Evolutionary conservation across 768 basidiomycete species (phyloP).

Genomic region (Leccinum sublutescens): DNA sequence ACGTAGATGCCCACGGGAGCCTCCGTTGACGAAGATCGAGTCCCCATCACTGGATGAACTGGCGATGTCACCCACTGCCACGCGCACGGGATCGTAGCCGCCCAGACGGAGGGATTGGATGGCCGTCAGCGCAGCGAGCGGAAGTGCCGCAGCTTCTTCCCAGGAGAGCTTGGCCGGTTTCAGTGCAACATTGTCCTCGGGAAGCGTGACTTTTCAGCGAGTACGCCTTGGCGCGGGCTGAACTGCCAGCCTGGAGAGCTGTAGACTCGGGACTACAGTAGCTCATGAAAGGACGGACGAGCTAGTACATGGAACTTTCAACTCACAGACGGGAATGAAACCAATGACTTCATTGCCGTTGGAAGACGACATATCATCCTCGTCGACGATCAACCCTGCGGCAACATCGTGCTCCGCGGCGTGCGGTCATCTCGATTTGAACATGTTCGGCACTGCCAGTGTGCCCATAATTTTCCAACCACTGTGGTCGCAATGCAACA

Average conservation of each 20-base stretch:
- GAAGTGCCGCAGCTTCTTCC: slow-evolving; percentile 59
- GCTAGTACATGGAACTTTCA: background rate
- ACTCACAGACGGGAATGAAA: slow-evolving; percentile 40
- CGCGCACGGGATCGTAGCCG: slow-evolving; percentile 44
- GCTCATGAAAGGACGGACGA: background rate
- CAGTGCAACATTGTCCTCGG: slow-evolving; percentile 15
- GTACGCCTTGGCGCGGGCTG: slow-evolving; percentile 49
- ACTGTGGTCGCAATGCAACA: slow-evolving; percentile 33
- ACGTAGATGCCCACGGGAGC: slow-evolving; percentile 68
- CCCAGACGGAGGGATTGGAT: slow-evolving; percentile 50
- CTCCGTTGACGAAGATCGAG: slow-evolving; percentile 59
- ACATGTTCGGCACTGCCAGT: slow-evolving; percentile 44
- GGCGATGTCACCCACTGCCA: background rate
- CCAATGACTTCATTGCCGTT: slow-evolving; percentile 68
- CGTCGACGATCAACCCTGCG: slow-evolving; percentile 59
- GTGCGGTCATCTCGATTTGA: slow-evolving; percentile 48
- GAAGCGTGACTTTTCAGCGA: slow-evolving; percentile 54
- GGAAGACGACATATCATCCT: slow-evolving; percentile 50
- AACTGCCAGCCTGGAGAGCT: slow-evolving; percentile 31
- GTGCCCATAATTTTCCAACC: slow-evolving; percentile 59
- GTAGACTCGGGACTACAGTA: background rate
- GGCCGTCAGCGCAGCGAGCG: slow-evolving; percentile 58
- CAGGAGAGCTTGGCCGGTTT: slow-evolving; percentile 50
- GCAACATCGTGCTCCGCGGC: slow-evolving; percentile 62
- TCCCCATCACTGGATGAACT: slow-evolving; percentile 32